Base-by-base conservation (phyloP, 2,329 filamentous ascomycete genomes). In the Chrysoporthe austroafricana region DNA sequence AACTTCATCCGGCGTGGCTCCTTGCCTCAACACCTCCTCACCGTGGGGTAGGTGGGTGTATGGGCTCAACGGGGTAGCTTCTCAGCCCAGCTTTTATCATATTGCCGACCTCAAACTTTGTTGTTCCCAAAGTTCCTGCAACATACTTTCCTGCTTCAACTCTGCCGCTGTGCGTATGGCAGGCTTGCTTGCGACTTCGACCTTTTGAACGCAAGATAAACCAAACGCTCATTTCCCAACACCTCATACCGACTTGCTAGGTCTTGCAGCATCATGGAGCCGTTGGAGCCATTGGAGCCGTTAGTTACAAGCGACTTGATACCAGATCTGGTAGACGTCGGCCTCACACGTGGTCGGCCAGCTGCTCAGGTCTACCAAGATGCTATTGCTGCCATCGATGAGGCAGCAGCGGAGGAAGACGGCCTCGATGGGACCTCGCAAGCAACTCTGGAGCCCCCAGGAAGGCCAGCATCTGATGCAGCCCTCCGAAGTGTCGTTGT, bases 401-500 rank as follows among this genome's bases (percentile, higher is more conserved):
- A 64, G 21, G 50, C 50, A 21, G 64, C 57, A 18, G 46, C 44
- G 14, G 26, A 64, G 16, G 48, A 64, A 13, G 48, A 60, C 3
- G 64, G 64, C 16, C n/a, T n/a, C 26, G 57, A 58, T 0, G 54
- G 39, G 4, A 48, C 43, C 34, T 58, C 13, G 56, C 46, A 42
- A 43, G 39, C 34, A 44, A 36, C 32, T 62, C 46, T 32, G 4
- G 3, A 26, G 26, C 4, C 32, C 32, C 2, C 18, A 39, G 11
- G 13, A 26, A 43, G 9, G 48, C 39, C 43, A 32, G 14, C 26
- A 32, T 1, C 44, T 39, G 8, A 34, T 13, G 3, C 21, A 11
- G 26, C 26, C 16, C 44, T 50, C n/a, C 18, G 64, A 74, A 46
- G 69, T 5, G 54, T 76, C 14, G 54, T 34, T 5, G 71, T 77